Percentiles rank a stretch among this genome's conserved stretches.
These are phyloP conservation scores for Psidium friedrichsthalianum DNA, from an alignment of 345 rosid species.

Conservation along the genomic window DNA sequence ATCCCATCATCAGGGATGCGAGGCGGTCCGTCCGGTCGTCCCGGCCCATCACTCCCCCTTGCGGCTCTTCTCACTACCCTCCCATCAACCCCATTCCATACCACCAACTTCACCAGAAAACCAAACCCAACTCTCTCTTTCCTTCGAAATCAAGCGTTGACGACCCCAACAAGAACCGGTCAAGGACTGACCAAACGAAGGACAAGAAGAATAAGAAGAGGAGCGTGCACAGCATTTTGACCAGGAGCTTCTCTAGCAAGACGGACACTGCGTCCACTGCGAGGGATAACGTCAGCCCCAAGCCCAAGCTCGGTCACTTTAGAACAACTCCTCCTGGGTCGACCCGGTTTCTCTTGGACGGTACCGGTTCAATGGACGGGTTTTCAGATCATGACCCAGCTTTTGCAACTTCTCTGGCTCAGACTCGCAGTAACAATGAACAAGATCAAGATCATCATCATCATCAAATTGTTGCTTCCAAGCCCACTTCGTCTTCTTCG, in stretches of 20 bases:
- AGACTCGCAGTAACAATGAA: neutral
- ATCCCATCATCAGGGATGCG: conserved; percentile 23
- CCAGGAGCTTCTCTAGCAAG: neutral
- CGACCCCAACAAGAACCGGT: neutral
- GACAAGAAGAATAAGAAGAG: neutral
- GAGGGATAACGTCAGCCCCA: neutral
- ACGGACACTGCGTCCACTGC: neutral
- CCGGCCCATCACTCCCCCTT: conserved; percentile 7
- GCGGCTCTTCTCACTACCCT: conserved; percentile 5
- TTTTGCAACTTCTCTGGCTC: neutral
- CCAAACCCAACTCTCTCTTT: neutral
- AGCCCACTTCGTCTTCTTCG: conserved; percentile 5
- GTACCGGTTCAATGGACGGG: conserved; percentile 4
- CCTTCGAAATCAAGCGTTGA: neutral
- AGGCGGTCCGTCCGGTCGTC: conserved; percentile 6
- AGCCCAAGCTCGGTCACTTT: neutral
- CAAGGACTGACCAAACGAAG: neutral
- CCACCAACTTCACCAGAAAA: conserved; percentile 9
- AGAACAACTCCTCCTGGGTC: conserved; percentile 13
- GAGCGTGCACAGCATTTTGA: neutral
- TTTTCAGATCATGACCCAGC: conserved; percentile 11
- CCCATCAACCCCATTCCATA: conserved; percentile 17
- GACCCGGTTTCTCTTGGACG: conserved; percentile 20
- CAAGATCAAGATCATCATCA: neutral
- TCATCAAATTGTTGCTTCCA: conserved; percentile 4